Evolutionary conservation across 1,284 basidiomycete genomes (phyloP).

Genomic region (Hemileia vastatrix): DNA sequence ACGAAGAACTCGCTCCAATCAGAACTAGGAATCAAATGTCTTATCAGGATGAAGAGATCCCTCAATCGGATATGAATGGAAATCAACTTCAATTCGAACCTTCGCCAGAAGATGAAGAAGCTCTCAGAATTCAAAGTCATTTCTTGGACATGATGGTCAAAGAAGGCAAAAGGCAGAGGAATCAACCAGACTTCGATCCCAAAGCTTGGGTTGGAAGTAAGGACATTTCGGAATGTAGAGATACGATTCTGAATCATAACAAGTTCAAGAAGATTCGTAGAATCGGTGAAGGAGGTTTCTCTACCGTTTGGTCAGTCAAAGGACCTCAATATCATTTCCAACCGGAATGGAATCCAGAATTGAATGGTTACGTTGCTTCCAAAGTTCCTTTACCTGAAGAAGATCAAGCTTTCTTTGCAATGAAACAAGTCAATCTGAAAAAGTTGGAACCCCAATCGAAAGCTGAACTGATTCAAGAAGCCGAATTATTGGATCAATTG

Average conservation of each 20-base stretch:
- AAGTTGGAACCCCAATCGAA: slow-evolving; percentile 39
- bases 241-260: background rate
- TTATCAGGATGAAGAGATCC: background rate
- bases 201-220: background rate
- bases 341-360: slow-evolving; percentile 24
- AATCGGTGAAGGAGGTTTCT: slow-evolving; percentile 40
- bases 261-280: slow-evolving; percentile 36
- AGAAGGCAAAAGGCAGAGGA: background rate
- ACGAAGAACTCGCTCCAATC: background rate
- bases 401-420: slow-evolving; percentile 39
- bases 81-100: background rate
- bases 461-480: slow-evolving; percentile 40
- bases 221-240: background rate
- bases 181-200: background rate
- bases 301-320: slow-evolving; percentile 38
- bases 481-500: slow-evolving; percentile 36
- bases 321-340: slow-evolving; percentile 32
- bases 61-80: background rate
- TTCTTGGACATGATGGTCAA: background rate
- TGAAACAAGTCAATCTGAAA: slow-evolving; percentile 41
- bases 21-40: background rate
- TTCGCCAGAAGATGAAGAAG: background rate
- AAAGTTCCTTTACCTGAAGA: slow-evolving; percentile 32
- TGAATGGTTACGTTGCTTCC: slow-evolving; percentile 25
- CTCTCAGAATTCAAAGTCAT: background rate